These are phyloP conservation scores for Plasmodium vivax DNA, from an alignment of 169 alveolate species.

Conservation along the genomic window DNA sequence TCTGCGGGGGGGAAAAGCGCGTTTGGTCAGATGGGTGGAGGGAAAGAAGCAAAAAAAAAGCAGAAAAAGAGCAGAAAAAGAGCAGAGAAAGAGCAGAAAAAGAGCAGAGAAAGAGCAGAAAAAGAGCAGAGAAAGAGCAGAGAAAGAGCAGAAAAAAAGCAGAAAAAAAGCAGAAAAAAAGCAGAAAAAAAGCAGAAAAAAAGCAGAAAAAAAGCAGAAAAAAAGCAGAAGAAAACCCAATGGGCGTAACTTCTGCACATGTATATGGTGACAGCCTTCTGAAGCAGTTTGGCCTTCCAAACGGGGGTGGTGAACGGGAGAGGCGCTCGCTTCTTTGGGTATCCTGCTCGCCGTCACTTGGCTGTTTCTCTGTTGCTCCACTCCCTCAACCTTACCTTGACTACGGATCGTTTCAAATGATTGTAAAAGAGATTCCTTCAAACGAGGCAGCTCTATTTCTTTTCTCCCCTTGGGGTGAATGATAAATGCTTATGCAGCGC, in stretches of 20 bases:
- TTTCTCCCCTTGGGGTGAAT: neutral
- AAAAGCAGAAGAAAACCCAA: neutral
- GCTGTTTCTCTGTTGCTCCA: neutral
- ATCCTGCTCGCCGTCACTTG: neutral
- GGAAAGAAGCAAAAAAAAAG: neutral
- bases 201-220: neutral
- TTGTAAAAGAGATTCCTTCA: neutral
- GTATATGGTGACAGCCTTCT: neutral
- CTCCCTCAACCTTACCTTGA: neutral
- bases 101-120: no score
- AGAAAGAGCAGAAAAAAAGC: neutral
- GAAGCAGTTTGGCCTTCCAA: neutral
- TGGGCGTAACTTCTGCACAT: neutral
- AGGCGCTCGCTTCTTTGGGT: neutral
- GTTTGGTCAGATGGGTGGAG: neutral
- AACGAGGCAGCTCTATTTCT: neutral
- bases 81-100: neutral
- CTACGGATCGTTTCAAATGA: neutral
- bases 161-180: no score
- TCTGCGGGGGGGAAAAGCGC: constrained; percentile 76
- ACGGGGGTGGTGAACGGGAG: neutral
- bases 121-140: no score
- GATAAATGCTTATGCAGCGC: neutral
- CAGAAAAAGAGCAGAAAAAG: no score
- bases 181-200: neutral